Percentiles rank a stretch among this genome's conserved stretches.
phyloP scores from a whole-genome alignment of 495 filamentous ascomycete genomes.

The Bryoglossum gracile region DNA sequence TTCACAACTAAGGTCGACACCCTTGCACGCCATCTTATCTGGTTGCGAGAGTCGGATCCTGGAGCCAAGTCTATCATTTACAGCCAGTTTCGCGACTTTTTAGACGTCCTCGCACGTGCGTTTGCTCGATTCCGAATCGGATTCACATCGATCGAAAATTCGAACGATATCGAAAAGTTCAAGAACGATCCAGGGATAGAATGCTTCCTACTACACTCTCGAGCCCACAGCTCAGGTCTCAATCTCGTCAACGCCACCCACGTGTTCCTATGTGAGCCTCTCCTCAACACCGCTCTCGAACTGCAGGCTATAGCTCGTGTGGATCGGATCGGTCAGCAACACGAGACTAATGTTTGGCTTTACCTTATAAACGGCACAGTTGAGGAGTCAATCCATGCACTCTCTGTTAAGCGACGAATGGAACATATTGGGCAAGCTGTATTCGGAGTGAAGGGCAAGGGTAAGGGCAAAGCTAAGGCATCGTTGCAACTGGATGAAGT shows the following conservation, averaged over 20 bases:
- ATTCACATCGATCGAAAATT: conserved; percentile 54
- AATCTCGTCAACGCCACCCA: conserved; percentile 90
- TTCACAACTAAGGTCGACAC: conserved; percentile 89
- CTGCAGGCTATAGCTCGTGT: conserved; percentile 91
- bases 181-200: conserved; percentile 66
- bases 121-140: conserved; percentile 64
- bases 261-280: conserved; percentile 88
- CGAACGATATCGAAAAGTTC: conserved; percentile 63
- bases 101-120: conserved; percentile 63
- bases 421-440: conserved; percentile 55
- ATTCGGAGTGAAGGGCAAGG: conserved; percentile 19
- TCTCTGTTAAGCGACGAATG: conserved; percentile 70
- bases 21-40: conserved; percentile 71
- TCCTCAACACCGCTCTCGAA: conserved; percentile 88
- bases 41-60: conserved; percentile 76
- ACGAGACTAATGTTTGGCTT: conserved; percentile 88
- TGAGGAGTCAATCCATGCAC: conserved; percentile 80
- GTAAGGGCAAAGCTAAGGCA: conserved; percentile 27
- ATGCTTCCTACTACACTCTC: conserved; percentile 83
- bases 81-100: conserved; percentile 76
- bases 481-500: conserved; percentile 19
- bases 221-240: conserved; percentile 77
- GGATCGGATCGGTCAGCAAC: conserved; percentile 84
- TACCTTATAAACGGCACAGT: conserved; percentile 85
- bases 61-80: conserved; percentile 88